Evolutionary conservation across 208 protist species (phyloP).

Genomic region (Wallacemonas sp.): DNA sequence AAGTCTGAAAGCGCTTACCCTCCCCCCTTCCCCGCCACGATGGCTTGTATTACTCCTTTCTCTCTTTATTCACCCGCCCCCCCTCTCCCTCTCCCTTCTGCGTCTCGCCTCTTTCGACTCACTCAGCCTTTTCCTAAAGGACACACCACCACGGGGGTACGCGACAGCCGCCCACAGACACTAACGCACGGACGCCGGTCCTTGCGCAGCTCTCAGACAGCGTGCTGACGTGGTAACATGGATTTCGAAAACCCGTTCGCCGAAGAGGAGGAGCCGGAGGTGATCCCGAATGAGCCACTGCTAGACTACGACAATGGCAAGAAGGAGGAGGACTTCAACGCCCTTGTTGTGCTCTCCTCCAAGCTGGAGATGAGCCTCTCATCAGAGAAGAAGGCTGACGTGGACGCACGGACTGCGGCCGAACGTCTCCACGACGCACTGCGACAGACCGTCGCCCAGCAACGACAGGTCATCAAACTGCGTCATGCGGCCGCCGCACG

Average conservation of each 20-base stretch:
- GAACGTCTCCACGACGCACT: neutral
- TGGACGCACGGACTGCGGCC: neutral
- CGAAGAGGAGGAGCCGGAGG: conserved; percentile 53
- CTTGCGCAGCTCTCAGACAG: too few species aligned
- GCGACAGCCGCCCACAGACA: too few species aligned
- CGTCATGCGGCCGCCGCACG: neutral
- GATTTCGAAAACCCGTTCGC: conserved; percentile 79
- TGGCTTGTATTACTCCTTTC: too few species aligned
- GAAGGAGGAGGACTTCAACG: conserved; percentile 76
- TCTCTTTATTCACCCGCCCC: too few species aligned
- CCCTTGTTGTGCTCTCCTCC: conserved; percentile 43
- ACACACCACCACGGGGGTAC: too few species aligned
- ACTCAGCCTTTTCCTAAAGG: too few species aligned
- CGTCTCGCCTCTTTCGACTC: too few species aligned
- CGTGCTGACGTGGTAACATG: too few species aligned
- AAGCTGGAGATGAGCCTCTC: conserved; percentile 23
- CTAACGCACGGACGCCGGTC: too few species aligned
- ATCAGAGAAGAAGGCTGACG: conserved; percentile 3
- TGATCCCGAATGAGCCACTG: conserved; percentile 24
- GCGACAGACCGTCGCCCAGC: neutral
- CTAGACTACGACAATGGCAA: conserved; percentile 66
- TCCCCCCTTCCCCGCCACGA: too few species aligned
- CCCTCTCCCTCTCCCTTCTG: too few species aligned
- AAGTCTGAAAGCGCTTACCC: too few species aligned
- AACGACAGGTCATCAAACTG: neutral